A percentile compares a stretch with the other conserved stretches of the same genome.
phyloP scores from a whole-genome alignment of 805 yeast species.

The Hanseniaspora thailandica region DNA sequence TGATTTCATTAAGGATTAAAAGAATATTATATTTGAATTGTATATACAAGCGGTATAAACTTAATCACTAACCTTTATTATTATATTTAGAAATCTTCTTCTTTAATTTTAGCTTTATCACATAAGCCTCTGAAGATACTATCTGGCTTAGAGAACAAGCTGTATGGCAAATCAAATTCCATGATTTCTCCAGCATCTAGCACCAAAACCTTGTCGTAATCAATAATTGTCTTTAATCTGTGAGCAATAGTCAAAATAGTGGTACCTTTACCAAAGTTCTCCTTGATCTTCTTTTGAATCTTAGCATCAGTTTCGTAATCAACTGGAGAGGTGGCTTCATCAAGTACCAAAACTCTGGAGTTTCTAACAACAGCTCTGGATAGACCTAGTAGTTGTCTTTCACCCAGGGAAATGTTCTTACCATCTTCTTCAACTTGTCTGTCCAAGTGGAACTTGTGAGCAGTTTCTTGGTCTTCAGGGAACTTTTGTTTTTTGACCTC shows the following conservation, averaged over 20 bases:
- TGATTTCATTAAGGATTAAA: too few species aligned
- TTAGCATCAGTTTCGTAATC: constrained; percentile 54
- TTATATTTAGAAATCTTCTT: neutral
- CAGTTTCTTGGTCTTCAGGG: constrained; percentile 21
- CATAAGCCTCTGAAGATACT: constrained; percentile 43
- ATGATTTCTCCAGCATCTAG: constrained; percentile 41
- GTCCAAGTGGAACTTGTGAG: constrained; percentile 50
- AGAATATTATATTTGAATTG: too few species aligned
- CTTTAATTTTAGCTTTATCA: constrained; percentile 27
- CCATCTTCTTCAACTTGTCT: constrained; percentile 52
- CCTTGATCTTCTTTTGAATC: constrained; percentile 44
- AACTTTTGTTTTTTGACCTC: constrained; percentile 27
- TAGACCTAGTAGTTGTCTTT: constrained; percentile 49
- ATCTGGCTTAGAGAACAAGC: constrained; percentile 32
- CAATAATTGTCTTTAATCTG: constrained; percentile 45
- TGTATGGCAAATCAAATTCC: constrained; percentile 41
- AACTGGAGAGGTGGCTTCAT: constrained; percentile 59
- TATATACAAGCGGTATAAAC: too few species aligned
- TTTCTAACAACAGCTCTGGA: constrained; percentile 55
- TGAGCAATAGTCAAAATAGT: constrained; percentile 59
- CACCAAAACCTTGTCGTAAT: constrained; percentile 43
- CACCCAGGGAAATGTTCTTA: constrained; percentile 51
- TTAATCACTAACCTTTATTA: neutral
- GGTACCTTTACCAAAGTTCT: constrained; percentile 40
- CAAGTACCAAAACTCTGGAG: constrained; percentile 44